A percentile compares a stretch with the other conserved stretches of the same genome.
Evolutionary conservation across 2,329 filamentous ascomycete genomes (phyloP).

Genomic region (Colletotrichum costaricense): DNA sequence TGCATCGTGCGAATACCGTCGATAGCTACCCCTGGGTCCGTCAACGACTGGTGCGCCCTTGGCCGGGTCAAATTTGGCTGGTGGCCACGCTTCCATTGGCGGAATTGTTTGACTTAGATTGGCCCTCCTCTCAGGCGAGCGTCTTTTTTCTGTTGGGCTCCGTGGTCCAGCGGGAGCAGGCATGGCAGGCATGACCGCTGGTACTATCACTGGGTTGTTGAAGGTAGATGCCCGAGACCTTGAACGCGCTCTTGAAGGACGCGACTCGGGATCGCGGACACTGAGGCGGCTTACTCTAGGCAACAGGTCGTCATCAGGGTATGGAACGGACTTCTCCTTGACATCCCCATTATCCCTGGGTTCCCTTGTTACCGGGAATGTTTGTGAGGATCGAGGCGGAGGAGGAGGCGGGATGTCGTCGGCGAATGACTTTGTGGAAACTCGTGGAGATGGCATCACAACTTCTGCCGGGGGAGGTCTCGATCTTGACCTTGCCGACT

Average conservation of each 20-base stretch:
- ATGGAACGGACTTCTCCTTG: constrained; percentile 40
- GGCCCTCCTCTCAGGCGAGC: constrained; percentile 36
- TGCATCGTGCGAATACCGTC: constrained; percentile 66
- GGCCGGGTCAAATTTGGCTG: constrained; percentile 56
- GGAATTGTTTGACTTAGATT: background rate
- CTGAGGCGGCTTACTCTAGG: constrained; percentile 38
- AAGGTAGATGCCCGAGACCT: constrained; percentile 44
- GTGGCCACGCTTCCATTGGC: constrained; percentile 53
- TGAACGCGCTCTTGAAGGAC: constrained; percentile 25
- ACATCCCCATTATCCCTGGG: constrained; percentile 22
- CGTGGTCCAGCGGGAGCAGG: constrained; percentile 37
- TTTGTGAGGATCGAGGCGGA: constrained; percentile 42
- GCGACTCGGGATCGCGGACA: constrained; percentile 24
- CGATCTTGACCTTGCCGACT: constrained; percentile 45
- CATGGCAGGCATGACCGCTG: constrained; percentile 38
- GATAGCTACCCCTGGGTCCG: constrained; percentile 58
- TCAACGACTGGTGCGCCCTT: constrained; percentile 48
- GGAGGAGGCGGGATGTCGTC: constrained; percentile 31
- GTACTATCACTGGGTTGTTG: constrained; percentile 33
- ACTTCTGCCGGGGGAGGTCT: constrained; percentile 46
- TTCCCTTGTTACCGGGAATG: constrained; percentile 42
- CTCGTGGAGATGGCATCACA: constrained; percentile 45
- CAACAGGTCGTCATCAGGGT: constrained; percentile 43
- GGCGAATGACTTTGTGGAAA: constrained; percentile 29
- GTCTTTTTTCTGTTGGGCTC: constrained; percentile 39